Base-by-base conservation (phyloP, 1,139 yeast genomes). In the Saccharomyces hybrid region DNA sequence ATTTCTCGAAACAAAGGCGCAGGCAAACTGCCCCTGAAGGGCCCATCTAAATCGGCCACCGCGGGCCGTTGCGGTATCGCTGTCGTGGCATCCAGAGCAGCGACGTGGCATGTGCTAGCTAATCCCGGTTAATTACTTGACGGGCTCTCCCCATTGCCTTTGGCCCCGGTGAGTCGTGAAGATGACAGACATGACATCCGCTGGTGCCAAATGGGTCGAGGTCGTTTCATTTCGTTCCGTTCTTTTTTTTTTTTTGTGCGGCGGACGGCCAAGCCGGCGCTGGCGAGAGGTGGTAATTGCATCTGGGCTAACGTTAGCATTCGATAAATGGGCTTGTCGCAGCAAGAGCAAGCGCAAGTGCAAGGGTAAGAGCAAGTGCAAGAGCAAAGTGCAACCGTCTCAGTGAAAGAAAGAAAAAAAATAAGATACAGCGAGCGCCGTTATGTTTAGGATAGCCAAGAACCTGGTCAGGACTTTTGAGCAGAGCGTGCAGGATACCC, bases 401-500 rank as follows among this genome's bases (percentile, higher is more conserved):
- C 44, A 38, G 44, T 12, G 44, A 16, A n/a, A 4, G n/a, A 16
- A 38, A 9, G 11, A 8, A 9, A 34, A 34, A 11, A n/a, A 34
- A 34, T 14, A 7, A 38, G 12, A 9, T 16, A 16, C 16, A 16
- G 44, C 19, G 19, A 38, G 12, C 12, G 12, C 12, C 11, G 9
- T 9, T 7, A 89, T 89, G 97, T 86, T 89, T 71, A 87, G 95
- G 32, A 87, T 90, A 71, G 96, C 97, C 8, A 88, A 85, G 68
- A 87, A 83, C 64, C 70, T 90, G 51, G 96, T 89, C 32, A 86
- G 83, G 63, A 78, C 89, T 28, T 77, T 91, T 49, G 96, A 89
- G 64, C 78, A 75, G 57, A 68, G 71, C 52, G 73, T 69, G 2
- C 64, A 62, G 46, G 71, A 66, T 14, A 64, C 70, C 1, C 54